Evolutionary conservation across 495 filamentous ascomycete genomes (phyloP), one percentile per base, ranked within the genome.

Genomic region (Penicillium psychrofluorescens): DNA sequence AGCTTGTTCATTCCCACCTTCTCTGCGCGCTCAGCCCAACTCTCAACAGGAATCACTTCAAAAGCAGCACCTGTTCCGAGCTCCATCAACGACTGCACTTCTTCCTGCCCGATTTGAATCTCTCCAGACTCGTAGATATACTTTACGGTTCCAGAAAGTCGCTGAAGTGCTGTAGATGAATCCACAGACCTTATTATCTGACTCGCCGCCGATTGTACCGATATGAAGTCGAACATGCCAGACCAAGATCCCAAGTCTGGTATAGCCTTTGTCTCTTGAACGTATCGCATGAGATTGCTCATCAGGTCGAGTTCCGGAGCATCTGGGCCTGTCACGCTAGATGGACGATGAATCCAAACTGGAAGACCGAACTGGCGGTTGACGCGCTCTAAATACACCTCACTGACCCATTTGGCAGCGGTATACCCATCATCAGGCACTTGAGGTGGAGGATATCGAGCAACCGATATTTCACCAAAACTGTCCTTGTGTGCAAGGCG

Each of bases 341-440:
- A 51, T 14, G 62, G 61, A 1, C 71, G 61, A 47, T 77, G 70
- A 27, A 74, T 65, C 46, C 40, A 66, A 1, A 67, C 59, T 0
- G 64, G 64, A n/a, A 69, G 36, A 1, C 50, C 59, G 29, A 59
- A 46, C 7, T 42, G 30, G 10, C 29, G 6, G 29, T 36, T 31
- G 10, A 53, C 51, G 3, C 56, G 54, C 51, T 79, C 75, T 0
- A 82, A 56, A 16, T 65, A 52, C 7, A 40, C 43, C 54, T 83
- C 79, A 42, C 71, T 68, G 1, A 68, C 78, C 78, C 79, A 83
- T 29, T 77, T 77, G 3, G 62, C 55, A 0, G 74, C 62, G 0
- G 52, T 50, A 43, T 79, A 82, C 1, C 77, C 77, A 37, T 72
- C 52, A 2, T 49, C 16, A 27, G 58, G 43, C n/a, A 47, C 14